Evolutionary conservation across 2,329 filamentous ascomycete genomes (phyloP).

Genomic region (Diaporthe citri): DNA sequence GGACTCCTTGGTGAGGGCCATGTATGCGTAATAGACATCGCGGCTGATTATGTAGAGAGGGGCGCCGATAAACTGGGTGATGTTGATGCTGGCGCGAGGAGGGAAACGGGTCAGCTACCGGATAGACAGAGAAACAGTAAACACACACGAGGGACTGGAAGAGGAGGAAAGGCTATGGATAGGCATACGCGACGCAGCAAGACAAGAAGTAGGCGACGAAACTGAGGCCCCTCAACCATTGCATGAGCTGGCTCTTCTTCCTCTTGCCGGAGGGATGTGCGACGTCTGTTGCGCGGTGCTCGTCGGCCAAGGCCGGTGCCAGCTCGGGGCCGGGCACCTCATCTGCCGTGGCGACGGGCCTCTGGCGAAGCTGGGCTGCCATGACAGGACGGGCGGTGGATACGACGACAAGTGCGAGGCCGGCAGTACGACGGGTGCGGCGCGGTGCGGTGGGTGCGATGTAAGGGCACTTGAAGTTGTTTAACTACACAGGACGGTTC

Average conservation of each 20-base stretch:
- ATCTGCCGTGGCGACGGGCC: slow-evolving; percentile 43
- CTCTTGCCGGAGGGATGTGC: slow-evolving; percentile 68
- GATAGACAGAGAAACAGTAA: neutral
- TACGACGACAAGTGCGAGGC: neutral
- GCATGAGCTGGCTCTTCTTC: slow-evolving; percentile 63
- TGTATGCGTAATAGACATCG: slow-evolving; percentile 86
- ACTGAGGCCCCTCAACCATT: slow-evolving; percentile 64
- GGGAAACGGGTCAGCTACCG: slow-evolving; percentile 3
- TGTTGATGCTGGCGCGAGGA: slow-evolving; percentile 64
- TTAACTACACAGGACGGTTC: neutral
- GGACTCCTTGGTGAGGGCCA: slow-evolving; percentile 86
- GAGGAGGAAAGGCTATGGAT: neutral
- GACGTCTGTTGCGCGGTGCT: slow-evolving; percentile 38
- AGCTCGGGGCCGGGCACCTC: slow-evolving; percentile 43
- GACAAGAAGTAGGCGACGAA: slow-evolving; percentile 65
- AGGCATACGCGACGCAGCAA: slow-evolving; percentile 62
- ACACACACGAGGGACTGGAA: neutral
- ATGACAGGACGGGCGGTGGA: slow-evolving; percentile 45
- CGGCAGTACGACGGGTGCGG: neutral
- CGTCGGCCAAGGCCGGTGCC: slow-evolving; percentile 42
- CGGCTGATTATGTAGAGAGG: slow-evolving; percentile 82
- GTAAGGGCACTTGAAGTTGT: neutral
- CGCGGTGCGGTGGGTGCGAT: neutral
- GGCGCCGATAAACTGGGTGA: slow-evolving; percentile 81
- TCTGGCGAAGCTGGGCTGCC: slow-evolving; percentile 53